Conservation (phyloP, 208 protist species). For the Trypanosomatidae sp. region DNA sequence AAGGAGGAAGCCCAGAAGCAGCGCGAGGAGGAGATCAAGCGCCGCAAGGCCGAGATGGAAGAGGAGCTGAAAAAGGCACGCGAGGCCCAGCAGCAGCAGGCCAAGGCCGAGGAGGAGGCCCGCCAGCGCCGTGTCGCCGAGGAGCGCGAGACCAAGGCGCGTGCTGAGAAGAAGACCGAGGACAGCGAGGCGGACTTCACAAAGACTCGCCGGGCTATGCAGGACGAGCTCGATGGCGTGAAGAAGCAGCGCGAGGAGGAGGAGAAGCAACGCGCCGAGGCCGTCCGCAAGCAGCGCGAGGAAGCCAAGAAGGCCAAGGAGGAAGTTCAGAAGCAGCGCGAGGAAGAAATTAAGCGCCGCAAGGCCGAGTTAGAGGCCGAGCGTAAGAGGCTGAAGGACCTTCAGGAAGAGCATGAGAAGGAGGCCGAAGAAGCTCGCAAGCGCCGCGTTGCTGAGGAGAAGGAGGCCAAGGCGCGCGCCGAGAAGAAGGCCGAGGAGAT, state of each 20-base stretch:
- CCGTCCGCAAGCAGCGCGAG: slow-evolving; percentile 29
- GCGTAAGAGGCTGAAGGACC: slow-evolving; percentile 34
- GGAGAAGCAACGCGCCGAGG: slow-evolving; percentile 31
- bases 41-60: slow-evolving; percentile 26
- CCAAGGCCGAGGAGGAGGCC: slow-evolving; percentile 35
- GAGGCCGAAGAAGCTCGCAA: slow-evolving; percentile 31
- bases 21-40: slow-evolving; percentile 44
- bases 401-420: slow-evolving; percentile 39
- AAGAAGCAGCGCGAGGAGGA: slow-evolving; percentile 27
- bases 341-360: slow-evolving; percentile 42
- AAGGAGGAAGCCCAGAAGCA: slow-evolving; percentile 35
- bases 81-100: slow-evolving; percentile 36
- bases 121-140: slow-evolving; percentile 27
- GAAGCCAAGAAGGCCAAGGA: slow-evolving; percentile 28
- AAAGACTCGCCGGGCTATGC: too few species aligned
- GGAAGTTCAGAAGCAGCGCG: slow-evolving; percentile 31
- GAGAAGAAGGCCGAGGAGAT: slow-evolving; percentile 28
- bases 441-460: slow-evolving; percentile 30
- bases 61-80: slow-evolving; percentile 29
- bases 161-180: slow-evolving; percentile 23
- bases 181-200: too few species aligned
- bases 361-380: slow-evolving; percentile 28
- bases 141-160: slow-evolving; percentile 36
- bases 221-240: too few species aligned
- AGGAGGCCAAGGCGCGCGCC: slow-evolving; percentile 24